Evolutionary conservation across 306 rosid species (phyloP).

Genomic region (Glycyrrhiza uralensis): DNA sequence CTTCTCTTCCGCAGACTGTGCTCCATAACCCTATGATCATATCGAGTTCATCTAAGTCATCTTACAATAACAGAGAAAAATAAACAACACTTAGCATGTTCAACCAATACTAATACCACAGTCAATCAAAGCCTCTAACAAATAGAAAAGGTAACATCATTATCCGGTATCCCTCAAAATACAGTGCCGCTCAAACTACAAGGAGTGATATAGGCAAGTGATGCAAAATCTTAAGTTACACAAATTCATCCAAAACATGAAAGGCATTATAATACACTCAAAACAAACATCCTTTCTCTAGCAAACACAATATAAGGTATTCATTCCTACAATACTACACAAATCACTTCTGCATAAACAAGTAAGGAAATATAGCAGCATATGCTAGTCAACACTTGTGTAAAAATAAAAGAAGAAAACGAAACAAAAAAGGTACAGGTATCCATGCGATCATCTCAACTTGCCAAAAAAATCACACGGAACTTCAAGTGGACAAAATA

Average conservation of each 20-base stretch:
- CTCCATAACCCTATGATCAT: conserved; percentile 74
- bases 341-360: neutral
- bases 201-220: neutral
- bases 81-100: neutral
- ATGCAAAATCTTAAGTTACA: neutral
- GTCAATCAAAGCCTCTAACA: conserved; percentile 9
- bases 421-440: neutral
- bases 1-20: conserved; percentile 94
- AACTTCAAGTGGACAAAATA: neutral
- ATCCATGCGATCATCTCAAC: neutral
- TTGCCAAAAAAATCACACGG: neutral
- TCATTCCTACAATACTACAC: neutral
- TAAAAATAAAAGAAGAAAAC: neutral
- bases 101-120: neutral
- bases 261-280: neutral
- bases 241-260: neutral
- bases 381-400: neutral
- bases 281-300: neutral
- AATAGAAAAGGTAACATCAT: neutral
- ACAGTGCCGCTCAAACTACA: neutral
- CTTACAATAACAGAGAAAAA: neutral
- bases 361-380: neutral
- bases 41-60: conserved; percentile 31
- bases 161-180: conserved; percentile 20
- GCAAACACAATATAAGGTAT: neutral